Evolutionary conservation across 768 basidiomycete genomes (phyloP).

Genomic region (Stropharia rugosoannulata): DNA sequence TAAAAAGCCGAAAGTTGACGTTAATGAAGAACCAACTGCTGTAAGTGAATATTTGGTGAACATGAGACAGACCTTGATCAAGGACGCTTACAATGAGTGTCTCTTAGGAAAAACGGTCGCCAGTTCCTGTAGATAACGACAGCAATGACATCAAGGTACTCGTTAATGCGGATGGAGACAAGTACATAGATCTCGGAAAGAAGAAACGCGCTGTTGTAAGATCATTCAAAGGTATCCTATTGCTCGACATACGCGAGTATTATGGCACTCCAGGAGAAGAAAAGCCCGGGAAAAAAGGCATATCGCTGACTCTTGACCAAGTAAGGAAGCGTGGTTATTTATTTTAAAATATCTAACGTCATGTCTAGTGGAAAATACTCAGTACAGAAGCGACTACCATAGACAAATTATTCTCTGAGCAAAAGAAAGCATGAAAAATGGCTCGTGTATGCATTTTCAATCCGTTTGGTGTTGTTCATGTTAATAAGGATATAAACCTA

Average conservation of each 20-base stretch:
- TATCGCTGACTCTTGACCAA: constrained; percentile 65
- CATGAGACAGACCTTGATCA: no score
- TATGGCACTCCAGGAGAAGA: constrained; percentile 52
- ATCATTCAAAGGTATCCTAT: constrained; percentile 46
- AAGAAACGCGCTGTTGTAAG: constrained; percentile 64
- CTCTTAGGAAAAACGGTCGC: not conserved
- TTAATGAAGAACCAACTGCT: not conserved
- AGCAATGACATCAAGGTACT: constrained; percentile 22
- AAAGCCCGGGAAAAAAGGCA: constrained; percentile 83
- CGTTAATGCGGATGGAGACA: constrained; percentile 38
- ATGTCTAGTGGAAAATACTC: constrained; percentile 55
- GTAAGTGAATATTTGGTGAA: not conserved
- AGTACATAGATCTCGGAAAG: constrained; percentile 72
- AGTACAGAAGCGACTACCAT: constrained; percentile 43
- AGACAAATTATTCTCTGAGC: constrained; percentile 47
- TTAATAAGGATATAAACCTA: not conserved
- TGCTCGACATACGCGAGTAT: constrained; percentile 77
- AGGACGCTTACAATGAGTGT: no score
- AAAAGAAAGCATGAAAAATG: constrained; percentile 24
- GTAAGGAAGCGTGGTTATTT: constrained; percentile 25
- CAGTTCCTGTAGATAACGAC: not conserved
- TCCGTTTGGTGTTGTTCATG: constrained; percentile 2
- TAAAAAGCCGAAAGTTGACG: not conserved
- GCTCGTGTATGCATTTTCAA: not conserved
- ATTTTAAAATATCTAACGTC: not conserved